Evolutionary conservation across 768 basidiomycete species (phyloP), one percentile per base, ranked within the genome.

Genomic region (Psilocybe cubensis): DNA sequence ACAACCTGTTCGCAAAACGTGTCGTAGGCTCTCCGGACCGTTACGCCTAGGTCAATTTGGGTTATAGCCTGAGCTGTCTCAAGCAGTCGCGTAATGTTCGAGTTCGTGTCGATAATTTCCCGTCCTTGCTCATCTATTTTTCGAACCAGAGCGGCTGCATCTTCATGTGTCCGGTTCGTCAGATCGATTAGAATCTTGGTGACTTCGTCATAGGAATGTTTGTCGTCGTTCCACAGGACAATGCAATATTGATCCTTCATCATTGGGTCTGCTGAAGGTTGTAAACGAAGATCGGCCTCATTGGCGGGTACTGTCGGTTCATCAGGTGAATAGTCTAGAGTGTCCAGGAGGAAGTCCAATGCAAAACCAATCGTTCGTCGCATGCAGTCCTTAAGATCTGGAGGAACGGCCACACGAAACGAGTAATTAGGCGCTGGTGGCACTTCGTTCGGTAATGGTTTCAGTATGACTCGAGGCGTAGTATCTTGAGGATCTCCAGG

Each of bases 141-240:
- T 44, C 83, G 78, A 0, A 83, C 84, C 35, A 86, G 71, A 1
- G 75, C 79, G 0, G 73, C 64, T 0, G 91, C 89, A 25, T 89
- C 86, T 35, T 84, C 84, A 20, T 74, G 72, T 8, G 84, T 72
- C 20, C 82, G 79, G 54, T 74, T 74, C 0, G 80, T 79, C 65
- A 81, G 71, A 43, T 89, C 89, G 56, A 80, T 78, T 5, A 92
- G 73, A 40, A 94, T 81, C 58, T 84, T 82, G 60, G 89, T 88
- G 52, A 97, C 87, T 66, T 98, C 94, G 49, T 89, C 87, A 65
- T 89, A 91, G 0, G 93, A 94, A 72, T 98, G 97, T 64, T 96
- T 96, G 72, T 99, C 97, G 71, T 97, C 96, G 74, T 96, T 95
- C 95, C 95, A 98, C 4, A 98, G 73, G 24, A 96, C 79, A 56